phyloP scores from a whole-genome alignment of 495 filamentous ascomycete genomes.

The Hyaloscypha variabilis region DNA sequence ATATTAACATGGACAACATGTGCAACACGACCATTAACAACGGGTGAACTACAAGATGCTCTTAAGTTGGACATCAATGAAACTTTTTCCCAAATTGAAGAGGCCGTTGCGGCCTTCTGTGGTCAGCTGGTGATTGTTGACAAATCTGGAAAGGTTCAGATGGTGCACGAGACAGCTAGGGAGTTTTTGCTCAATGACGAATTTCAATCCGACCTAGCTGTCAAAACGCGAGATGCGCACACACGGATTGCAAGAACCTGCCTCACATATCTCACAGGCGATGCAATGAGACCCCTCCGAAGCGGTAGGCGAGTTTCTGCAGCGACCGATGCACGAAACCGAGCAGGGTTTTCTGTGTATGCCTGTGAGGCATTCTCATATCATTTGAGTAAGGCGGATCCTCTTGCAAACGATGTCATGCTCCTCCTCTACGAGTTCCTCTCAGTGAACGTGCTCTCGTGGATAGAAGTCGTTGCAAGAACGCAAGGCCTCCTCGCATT shows the following conservation, averaged over 20 bases:
- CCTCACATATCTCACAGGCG: slow-evolving; percentile 33
- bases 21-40: slow-evolving; percentile 16
- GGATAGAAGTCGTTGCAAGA: slow-evolving; percentile 41
- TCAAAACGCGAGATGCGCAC: slow-evolving; percentile 33
- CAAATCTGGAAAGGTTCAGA: slow-evolving; percentile 32
- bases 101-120: slow-evolving; percentile 29
- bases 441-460: slow-evolving; percentile 36
- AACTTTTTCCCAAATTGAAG: slow-evolving; percentile 14
- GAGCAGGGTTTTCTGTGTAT: slow-evolving; percentile 16
- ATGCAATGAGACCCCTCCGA: slow-evolving; percentile 35
- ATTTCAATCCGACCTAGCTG: slow-evolving; percentile 34
- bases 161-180: slow-evolving; percentile 46
- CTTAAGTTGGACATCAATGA: slow-evolving; percentile 23
- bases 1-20: slow-evolving; percentile 26
- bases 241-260: slow-evolving; percentile 33
- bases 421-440: slow-evolving; percentile 34
- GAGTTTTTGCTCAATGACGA: slow-evolving; percentile 20
- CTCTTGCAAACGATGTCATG: slow-evolving; percentile 19
- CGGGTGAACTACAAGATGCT: slow-evolving; percentile 19
- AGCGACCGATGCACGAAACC: neutral
- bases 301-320: slow-evolving; percentile 11
- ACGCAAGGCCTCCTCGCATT: slow-evolving; percentile 32
- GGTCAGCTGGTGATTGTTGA: slow-evolving; percentile 45
- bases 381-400: slow-evolving; percentile 33
- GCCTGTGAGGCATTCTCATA: slow-evolving; percentile 37